These are phyloP conservation scores for Chimonanthus praecox DNA, from an alignment of 164 flowering plant genomes.

Conservation along the genomic window DNA sequence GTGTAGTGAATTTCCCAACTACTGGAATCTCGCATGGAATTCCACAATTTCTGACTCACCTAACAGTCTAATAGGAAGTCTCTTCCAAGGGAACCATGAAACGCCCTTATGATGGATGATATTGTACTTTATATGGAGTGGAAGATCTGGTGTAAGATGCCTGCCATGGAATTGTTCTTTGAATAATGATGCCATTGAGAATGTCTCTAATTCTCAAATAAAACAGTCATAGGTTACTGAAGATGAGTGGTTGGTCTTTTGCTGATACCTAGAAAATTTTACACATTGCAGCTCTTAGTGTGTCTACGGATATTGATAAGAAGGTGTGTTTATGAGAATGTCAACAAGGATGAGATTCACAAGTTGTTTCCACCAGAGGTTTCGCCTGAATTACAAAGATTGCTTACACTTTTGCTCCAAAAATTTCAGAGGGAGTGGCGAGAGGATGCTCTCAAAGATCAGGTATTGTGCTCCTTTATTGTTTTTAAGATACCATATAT, in stretches of 20 bases:
- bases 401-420: conserved; percentile 69
- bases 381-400: conserved; percentile 54
- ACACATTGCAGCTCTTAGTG: conserved; percentile 53
- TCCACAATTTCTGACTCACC: no score
- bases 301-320: conserved; percentile 72
- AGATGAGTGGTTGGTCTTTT: no score
- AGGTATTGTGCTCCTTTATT: conserved; percentile 29
- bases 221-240: not conserved
- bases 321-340: conserved; percentile 56
- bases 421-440: conserved; percentile 76
- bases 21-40: no score
- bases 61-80: no score
- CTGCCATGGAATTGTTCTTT: no score
- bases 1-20: no score
- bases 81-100: no score
- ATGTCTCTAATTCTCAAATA: not conserved
- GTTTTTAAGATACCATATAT: not conserved
- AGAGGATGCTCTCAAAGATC: conserved; percentile 50
- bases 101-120: not conserved
- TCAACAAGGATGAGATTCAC: conserved; percentile 55
- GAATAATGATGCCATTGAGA: no score
- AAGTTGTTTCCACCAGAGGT: conserved; percentile 72
- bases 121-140: not conserved
- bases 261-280: not conserved
- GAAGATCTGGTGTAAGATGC: no score